These are phyloP conservation scores for Podospora conica DNA, from an alignment of 495 filamentous ascomycete species.

Conservation along the genomic window DNA sequence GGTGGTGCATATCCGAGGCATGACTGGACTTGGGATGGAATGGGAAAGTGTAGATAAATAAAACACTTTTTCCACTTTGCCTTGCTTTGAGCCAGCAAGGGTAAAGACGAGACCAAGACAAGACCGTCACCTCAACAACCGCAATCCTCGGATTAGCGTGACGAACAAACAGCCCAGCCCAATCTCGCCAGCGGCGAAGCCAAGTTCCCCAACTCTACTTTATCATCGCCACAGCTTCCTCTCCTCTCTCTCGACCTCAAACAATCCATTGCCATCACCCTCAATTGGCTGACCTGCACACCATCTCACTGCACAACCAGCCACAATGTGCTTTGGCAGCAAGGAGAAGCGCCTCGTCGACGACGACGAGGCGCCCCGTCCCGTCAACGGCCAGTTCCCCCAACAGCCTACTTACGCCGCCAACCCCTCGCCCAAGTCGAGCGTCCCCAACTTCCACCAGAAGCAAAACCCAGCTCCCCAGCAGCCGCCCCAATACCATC, in stretches of 20 bases:
- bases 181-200: not conserved
- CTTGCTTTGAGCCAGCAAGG: not conserved
- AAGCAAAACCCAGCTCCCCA: not conserved
- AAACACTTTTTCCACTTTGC: not conserved
- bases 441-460: not conserved
- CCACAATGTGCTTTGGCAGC: constrained; percentile 41
- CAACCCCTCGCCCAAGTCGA: constrained; percentile 8
- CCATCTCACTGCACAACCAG: not conserved
- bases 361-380: constrained; percentile 24
- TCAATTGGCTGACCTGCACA: not conserved
- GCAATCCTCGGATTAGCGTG: too few relatives aligned
- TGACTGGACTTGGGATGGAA: not conserved
- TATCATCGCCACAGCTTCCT: not conserved
- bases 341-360: constrained; percentile 29
- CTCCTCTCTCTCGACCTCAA: not conserved
- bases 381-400: constrained; percentile 15
- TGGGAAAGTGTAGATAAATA: not conserved
- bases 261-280: not conserved
- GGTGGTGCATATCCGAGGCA: not conserved
- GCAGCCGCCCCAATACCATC: constrained; percentile 4
- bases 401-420: constrained; percentile 24
- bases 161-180: not conserved
- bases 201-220: not conserved
- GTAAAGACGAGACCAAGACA: not conserved
- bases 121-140: not conserved